Base-by-base conservation (phyloP, 768 basidiomycete species). In the Pleurotus salmoneostramineus region DNA sequence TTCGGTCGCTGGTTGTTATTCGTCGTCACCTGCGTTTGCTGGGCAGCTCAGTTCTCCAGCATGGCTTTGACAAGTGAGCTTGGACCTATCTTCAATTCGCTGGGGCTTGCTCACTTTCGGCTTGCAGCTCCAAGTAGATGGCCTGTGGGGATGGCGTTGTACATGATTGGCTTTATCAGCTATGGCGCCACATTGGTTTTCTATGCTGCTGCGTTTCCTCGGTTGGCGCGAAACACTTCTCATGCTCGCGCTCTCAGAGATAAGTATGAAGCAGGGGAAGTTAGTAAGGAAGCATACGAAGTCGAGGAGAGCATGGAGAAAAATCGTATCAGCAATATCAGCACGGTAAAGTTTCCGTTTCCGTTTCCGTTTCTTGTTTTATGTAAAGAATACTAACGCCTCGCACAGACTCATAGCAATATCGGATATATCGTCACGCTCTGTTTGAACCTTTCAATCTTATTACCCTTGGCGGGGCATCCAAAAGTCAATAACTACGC, bases 151-250 rank as follows among this genome's bases (percentile, higher is more conserved):
- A 93, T 93, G 89, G 87, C 74, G 0, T 68, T 93, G 2, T 93
- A 86, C 68, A 89, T 93, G 79, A 71, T 90, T 32, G 85, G 89
- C 6, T 93, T 88, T 71, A 82, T 91, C 49, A 78, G 84, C 1
- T 93, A 91, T 60, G 89, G 89, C 0, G 90, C 89, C 3, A 90
- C 90, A 0, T 78, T 91, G 7, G 89, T 92, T 0, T 93, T 93
- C 69, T 93, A 86, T 62, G 82, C 86, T 0, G 91, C 90, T 0
- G 63, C 82, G 11, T 93, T 93, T 66, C 92, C 92, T 1, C 84
- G 89, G 6, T 80, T 94, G 1, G 91, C 92, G 0, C 80, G 89
- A 3, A 92, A 93, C 65, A 93, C 91, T 0, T 69, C 77, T 3
- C 85, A 81, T 61, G 74, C 89, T 3, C 80, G 84, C 11, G 68